A percentile compares a stretch with the other conserved stretches of the same genome.
Conservation (phyloP, 2,329 filamentous ascomycete genomes). For the Knoxdaviesia proteae region DNA sequence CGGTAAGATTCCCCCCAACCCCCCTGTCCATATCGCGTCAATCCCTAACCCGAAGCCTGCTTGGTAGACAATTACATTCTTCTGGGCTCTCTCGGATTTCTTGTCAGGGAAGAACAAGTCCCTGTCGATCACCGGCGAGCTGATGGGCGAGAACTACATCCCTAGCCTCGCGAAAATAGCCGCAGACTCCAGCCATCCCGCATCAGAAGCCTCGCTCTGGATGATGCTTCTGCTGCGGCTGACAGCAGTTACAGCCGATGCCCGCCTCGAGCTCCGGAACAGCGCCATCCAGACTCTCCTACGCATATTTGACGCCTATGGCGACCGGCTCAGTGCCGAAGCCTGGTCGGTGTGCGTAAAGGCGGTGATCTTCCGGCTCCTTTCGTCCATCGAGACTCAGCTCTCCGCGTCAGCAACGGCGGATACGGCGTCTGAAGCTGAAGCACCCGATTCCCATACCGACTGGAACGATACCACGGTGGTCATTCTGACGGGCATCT, state of each 20-base stretch:
- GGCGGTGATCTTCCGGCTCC: conserved; percentile 58
- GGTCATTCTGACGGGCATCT: conserved; percentile 52
- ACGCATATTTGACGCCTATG: conserved; percentile 80
- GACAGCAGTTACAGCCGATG: conserved; percentile 49
- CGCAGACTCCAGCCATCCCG: conserved; percentile 32
- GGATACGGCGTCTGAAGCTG: conserved; percentile 8
- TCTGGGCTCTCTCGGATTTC: conserved; percentile 88
- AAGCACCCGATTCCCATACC: conserved; percentile 5
- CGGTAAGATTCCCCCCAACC: conserved; percentile 28
- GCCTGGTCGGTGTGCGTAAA: conserved; percentile 73
- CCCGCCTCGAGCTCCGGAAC: conserved; percentile 56
- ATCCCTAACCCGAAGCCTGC: conserved; percentile 3
- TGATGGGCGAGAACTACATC: conserved; percentile 28
- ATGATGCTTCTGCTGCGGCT: conserved; percentile 54
- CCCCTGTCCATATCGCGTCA: neutral
- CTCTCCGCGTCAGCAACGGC: conserved; percentile 19
- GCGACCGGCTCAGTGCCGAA: conserved; percentile 54
- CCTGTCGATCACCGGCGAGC: conserved; percentile 34
- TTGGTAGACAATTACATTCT: conserved; percentile 65
- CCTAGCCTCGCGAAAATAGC: conserved; percentile 36
- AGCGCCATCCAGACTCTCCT: conserved; percentile 80
- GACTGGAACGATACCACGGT: conserved; percentile 56
- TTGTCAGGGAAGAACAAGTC: conserved; percentile 40
- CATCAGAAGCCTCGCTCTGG: conserved; percentile 55
- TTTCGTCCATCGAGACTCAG: conserved; percentile 46